phyloP scores from a whole-genome alignment of 2,329 filamentous ascomycete genomes.

The Hirsutella thompsonii region DNA sequence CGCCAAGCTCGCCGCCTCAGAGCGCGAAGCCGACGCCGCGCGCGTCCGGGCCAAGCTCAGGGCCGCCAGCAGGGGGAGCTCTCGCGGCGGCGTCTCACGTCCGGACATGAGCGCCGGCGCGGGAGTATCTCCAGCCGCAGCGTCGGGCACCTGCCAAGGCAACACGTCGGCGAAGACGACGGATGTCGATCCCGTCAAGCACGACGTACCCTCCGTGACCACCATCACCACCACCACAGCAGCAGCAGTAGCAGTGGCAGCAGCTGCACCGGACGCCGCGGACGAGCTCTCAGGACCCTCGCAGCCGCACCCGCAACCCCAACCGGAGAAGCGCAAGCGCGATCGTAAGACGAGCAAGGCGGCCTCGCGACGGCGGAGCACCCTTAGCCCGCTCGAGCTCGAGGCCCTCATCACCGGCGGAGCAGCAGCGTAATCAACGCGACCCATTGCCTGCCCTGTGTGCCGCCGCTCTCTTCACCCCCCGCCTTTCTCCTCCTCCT shows the following conservation, averaged over 20 bases:
- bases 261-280: too few relatives aligned
- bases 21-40: conserved; percentile 50
- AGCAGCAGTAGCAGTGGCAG: neutral
- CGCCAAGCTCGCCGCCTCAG: conserved; percentile 50
- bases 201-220: conserved; percentile 12
- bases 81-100: conserved; percentile 13
- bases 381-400: conserved; percentile 63
- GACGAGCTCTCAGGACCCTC: too few relatives aligned
- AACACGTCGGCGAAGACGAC: neutral
- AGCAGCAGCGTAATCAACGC: conserved; percentile 24
- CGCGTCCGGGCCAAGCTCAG: conserved; percentile 49
- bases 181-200: conserved; percentile 23
- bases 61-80: conserved; percentile 34
- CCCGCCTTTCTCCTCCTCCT: neutral
- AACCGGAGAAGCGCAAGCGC: conserved; percentile 31
- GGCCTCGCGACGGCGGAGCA: conserved; percentile 56
- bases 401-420: conserved; percentile 44
- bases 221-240: conserved; percentile 1
- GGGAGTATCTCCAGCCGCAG: conserved; percentile 7
- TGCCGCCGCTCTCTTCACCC: too few relatives aligned
- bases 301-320: too few relatives aligned
- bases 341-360: conserved; percentile 40
- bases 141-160: conserved; percentile 9
- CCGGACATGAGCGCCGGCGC: neutral
- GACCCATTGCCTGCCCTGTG: too few relatives aligned